Evolutionary conservation across 2,329 filamentous ascomycete species (phyloP).

Genomic region (Lecanoromycetidae sp.): DNA sequence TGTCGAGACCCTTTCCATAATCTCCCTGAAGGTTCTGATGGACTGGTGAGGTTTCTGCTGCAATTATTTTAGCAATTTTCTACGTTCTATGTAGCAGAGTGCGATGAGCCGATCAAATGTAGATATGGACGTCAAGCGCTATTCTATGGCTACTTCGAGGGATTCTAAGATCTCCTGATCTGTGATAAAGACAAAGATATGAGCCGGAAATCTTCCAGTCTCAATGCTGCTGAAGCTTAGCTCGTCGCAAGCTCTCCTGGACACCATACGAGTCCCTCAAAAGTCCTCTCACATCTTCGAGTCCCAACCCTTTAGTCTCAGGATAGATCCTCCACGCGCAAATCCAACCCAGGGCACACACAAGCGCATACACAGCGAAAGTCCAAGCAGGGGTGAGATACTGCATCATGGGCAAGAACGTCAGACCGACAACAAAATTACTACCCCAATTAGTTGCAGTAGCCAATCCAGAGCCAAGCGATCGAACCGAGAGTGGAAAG

Average conservation of each 20-base stretch:
- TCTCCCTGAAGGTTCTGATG: no score
- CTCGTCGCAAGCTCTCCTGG: constrained; percentile 2
- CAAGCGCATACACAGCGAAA: constrained; percentile 63
- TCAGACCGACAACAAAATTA: constrained; percentile 76
- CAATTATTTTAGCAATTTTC: no score
- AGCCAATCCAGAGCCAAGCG: constrained; percentile 47
- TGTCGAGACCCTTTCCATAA: no score
- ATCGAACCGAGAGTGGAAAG: constrained; percentile 57
- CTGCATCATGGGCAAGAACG: constrained; percentile 81
- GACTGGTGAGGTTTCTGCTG: no score
- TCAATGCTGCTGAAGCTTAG: no score
- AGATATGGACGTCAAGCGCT: no score
- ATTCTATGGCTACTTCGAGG: no score
- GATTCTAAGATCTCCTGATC: no score
- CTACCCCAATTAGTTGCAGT: constrained; percentile 76
- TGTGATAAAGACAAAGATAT: no score
- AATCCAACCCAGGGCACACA: constrained; percentile 59
- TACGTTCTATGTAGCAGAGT: no score
- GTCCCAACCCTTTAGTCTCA: constrained; percentile 67
- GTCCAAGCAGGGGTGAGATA: constrained; percentile 59
- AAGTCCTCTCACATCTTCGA: constrained; percentile 67
- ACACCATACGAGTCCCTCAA: constrained; percentile 65
- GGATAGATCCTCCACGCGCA: constrained; percentile 67
- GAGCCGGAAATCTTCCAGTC: no score
- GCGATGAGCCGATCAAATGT: no score